phyloP scores from a whole-genome alignment of 2,329 filamentous ascomycete genomes.

The Diaporthe velutina region DNA sequence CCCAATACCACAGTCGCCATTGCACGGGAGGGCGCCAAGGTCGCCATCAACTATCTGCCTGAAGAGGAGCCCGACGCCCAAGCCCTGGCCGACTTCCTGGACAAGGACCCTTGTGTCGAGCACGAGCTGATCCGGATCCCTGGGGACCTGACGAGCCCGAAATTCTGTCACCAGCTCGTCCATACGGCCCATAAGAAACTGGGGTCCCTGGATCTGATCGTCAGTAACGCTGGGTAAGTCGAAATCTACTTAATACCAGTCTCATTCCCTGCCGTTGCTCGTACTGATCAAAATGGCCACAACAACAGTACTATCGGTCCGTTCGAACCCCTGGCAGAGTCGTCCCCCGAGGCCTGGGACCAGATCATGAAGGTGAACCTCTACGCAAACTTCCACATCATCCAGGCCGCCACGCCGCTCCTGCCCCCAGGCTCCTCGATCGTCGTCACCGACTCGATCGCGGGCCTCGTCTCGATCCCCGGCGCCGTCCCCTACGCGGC shows the following conservation, averaged over 20 bases:
- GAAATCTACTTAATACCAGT: fast-evolving
- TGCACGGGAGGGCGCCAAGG: conserved; percentile 3
- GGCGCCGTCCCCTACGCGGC: neutral
- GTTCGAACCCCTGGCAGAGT: neutral
- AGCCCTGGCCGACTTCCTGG: neutral
- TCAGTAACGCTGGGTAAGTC: conserved; percentile 10
- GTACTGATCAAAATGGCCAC: neutral
- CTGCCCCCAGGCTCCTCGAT: neutral
- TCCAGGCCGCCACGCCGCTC: neutral
- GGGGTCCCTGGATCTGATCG: neutral
- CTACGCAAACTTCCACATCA: conserved; percentile 13
- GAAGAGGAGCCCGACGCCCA: conserved; percentile 1
- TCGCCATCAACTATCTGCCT: conserved; percentile 17
- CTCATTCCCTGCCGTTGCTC: no score
- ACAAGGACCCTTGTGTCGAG: neutral
- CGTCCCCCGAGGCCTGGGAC: neutral
- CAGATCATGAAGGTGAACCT: conserved; percentile 11
- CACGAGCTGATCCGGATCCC: conserved; percentile 11
- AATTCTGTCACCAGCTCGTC: conserved; percentile 7
- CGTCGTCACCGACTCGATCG: neutral
- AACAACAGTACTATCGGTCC: neutral
- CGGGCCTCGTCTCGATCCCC: neutral
- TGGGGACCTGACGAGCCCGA: neutral
- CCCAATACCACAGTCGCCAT: neutral
- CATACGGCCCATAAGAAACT: neutral